phyloP scores from a whole-genome alignment of 2,329 filamentous ascomycete species.

The Xylariaceae sp. region DNA sequence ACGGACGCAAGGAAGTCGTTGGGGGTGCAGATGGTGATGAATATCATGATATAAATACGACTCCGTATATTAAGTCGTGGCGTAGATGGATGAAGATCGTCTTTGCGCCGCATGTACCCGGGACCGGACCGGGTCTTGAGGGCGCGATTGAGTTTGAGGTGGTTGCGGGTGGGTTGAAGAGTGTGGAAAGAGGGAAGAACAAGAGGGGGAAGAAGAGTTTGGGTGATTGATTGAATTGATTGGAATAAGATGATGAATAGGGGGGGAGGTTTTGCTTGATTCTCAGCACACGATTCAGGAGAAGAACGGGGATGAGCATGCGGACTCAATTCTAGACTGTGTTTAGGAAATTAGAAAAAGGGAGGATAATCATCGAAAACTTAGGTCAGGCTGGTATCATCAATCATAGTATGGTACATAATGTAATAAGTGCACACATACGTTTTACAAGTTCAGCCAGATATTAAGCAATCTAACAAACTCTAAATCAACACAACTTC shows the following conservation, averaged over 20 bases:
- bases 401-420: neutral
- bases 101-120: slow-evolving; percentile 70
- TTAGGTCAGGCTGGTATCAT: neutral
- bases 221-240: neutral
- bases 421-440: neutral
- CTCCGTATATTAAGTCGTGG: slow-evolving; percentile 51
- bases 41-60: slow-evolving; percentile 36
- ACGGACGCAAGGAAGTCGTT: slow-evolving; percentile 28
- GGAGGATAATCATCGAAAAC: neutral
- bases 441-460: neutral
- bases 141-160: slow-evolving; percentile 69
- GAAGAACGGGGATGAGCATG: neutral
- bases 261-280: too few species aligned
- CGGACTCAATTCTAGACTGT: neutral
- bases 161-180: slow-evolving; percentile 55
- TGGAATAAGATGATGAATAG: neutral
- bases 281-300: neutral
- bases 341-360: neutral
- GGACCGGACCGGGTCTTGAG: slow-evolving; percentile 42
- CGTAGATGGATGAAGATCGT: slow-evolving; percentile 80
- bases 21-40: slow-evolving; percentile 25
- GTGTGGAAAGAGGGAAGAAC: slow-evolving; percentile 25
- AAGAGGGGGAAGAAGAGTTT: slow-evolving; percentile 12
- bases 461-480: neutral
- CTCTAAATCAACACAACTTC: neutral